A percentile compares a stretch with the other conserved stretches of the same genome.
Conservation (phyloP, 169 alveolate genomes). For the Plasmodium falciparum region DNA sequence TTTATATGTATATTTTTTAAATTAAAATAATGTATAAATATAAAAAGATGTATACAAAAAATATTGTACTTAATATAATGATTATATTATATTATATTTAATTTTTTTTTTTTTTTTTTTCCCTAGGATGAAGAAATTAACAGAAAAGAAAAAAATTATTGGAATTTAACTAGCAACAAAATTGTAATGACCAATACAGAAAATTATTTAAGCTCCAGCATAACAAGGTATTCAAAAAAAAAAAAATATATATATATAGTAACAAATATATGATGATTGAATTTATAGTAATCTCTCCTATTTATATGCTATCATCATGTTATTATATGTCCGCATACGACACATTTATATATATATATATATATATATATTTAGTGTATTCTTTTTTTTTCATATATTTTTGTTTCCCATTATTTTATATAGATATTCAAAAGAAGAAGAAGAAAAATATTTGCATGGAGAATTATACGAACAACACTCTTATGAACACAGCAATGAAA, state of each 20-base stretch:
- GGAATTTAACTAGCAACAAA: constrained; percentile 53
- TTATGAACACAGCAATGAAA: no score
- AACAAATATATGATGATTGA: no score
- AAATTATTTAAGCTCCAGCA: background rate
- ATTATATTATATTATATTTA: no score
- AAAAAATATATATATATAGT: background rate
- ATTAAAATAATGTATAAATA: background rate
- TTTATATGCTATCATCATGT: no score
- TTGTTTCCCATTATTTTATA: background rate
- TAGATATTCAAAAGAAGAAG: constrained; percentile 24
- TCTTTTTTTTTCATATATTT: background rate
- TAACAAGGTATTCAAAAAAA: constrained; percentile 16
- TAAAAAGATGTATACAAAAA: background rate
- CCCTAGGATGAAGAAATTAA: constrained; percentile 64
- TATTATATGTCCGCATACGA: no score
- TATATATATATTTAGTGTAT: background rate
- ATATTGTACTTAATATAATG: no score
- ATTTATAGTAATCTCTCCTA: no score
- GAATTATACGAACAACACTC: constrained; percentile 1
- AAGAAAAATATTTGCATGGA: constrained; percentile 33
- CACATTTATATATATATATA: background rate
- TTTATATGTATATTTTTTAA: constrained; percentile 4
- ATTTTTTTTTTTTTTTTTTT: background rate
- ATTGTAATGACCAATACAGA: constrained; percentile 13
- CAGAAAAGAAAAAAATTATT: constrained; percentile 60